Percentiles rank a stretch among this genome's conserved stretches.
Conservation (phyloP, 306 rosid species). For the Fagus crenata region DNA sequence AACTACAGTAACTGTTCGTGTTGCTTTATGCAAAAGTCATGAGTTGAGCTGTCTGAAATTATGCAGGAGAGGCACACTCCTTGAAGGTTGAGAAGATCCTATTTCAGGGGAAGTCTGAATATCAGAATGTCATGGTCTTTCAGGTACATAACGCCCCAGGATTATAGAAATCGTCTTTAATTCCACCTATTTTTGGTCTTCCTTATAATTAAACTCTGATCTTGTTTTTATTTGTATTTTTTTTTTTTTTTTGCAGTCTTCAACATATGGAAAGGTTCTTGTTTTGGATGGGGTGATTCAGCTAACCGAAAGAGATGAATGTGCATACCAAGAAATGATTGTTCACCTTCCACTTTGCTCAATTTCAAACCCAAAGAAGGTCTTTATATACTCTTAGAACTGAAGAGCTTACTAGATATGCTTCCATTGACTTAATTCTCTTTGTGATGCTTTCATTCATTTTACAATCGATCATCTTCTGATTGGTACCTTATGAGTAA, state of each 20-base stretch:
- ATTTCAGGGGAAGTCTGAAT: constrained; percentile 89
- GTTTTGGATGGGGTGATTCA: constrained; percentile 98
- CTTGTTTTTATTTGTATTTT: not conserved
- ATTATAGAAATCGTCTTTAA: constrained; percentile 14
- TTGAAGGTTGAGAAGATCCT: constrained; percentile 88
- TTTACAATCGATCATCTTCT: not conserved
- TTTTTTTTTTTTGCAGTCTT: constrained; percentile 58
- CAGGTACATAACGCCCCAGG: constrained; percentile 51
- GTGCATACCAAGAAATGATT: constrained; percentile 99
- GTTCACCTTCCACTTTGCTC: constrained; percentile 96
- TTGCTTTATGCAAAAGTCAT: not conserved
- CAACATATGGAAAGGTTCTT: constrained; percentile 94
- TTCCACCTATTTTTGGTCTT: constrained; percentile 4
- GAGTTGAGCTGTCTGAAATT: constrained; percentile 25
- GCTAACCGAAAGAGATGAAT: constrained; percentile 97
- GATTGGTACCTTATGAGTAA: not conserved
- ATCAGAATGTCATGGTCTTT: constrained; percentile 90
- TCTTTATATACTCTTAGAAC: constrained; percentile 28
- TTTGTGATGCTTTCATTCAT: not conserved
- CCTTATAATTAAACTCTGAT: constrained; percentile 11
- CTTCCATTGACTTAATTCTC: not conserved
- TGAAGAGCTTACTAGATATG: constrained; percentile 1
- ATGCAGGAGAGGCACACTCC: constrained; percentile 96
- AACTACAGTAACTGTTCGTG: not conserved
- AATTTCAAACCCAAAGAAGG: constrained; percentile 89